Evolutionary conservation across 768 basidiomycete species (phyloP).

Genomic region (Thelephora aurantiotincta): DNA sequence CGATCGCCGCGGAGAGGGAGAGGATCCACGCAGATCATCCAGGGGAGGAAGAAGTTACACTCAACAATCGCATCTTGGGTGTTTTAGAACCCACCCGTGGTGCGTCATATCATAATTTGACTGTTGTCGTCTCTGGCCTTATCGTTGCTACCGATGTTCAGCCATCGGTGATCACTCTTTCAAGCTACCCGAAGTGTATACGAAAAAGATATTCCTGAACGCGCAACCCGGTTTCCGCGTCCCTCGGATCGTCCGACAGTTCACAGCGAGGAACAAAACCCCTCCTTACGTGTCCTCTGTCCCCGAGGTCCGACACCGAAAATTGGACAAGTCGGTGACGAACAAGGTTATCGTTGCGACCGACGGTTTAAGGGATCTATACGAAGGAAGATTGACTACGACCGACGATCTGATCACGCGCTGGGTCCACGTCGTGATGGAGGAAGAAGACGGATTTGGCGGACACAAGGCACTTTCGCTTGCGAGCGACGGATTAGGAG

Average conservation of each 20-base stretch:
- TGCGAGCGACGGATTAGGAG: conserved; percentile 29
- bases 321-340: conserved; percentile 14
- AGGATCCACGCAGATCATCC: conserved; percentile 32
- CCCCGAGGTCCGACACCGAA: conserved; percentile 28
- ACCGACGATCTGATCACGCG: conserved; percentile 10
- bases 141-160: conserved; percentile 9
- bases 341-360: conserved; percentile 33
- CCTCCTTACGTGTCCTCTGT: conserved; percentile 38
- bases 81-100: conserved; percentile 45
- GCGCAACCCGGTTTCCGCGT: conserved; percentile 24
- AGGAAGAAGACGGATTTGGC: conserved; percentile 14
- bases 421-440: conserved; percentile 20
- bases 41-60: conserved; percentile 26
- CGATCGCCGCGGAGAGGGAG: conserved; percentile 24
- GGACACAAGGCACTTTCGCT: conserved; percentile 22
- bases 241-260: no score
- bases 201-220: conserved; percentile 30
- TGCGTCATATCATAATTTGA: conserved; percentile 10
- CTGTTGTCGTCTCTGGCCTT: no score
- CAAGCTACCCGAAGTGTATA: conserved; percentile 36
- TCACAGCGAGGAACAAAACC: conserved; percentile 25
- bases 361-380: conserved; percentile 37
- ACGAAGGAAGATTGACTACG: conserved; percentile 17
- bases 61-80: conserved; percentile 34
- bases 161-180: conserved; percentile 41